Conservation (phyloP, 768 basidiomycete genomes). For the Baorangia bicolor region DNA sequence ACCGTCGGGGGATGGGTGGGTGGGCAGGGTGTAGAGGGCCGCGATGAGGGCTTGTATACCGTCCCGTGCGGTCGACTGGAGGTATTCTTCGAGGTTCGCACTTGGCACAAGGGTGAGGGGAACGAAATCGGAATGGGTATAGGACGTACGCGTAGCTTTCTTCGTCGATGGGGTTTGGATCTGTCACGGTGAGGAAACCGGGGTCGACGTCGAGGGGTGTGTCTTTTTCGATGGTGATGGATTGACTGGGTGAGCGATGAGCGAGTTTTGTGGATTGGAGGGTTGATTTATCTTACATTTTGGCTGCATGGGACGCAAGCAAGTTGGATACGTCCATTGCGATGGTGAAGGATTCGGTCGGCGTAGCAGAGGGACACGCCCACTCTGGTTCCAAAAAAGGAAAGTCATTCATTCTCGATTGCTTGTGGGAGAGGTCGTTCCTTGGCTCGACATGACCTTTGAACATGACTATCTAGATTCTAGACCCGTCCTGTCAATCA, state of each 20-base stretch:
- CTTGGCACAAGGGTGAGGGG: slow-evolving; percentile 36
- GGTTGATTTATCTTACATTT: too few relatives aligned
- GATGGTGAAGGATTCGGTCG: background rate
- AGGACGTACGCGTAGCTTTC: slow-evolving; percentile 76
- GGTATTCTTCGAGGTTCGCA: slow-evolving; percentile 75
- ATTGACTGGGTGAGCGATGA: slow-evolving; percentile 49
- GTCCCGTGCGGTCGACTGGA: slow-evolving; percentile 75
- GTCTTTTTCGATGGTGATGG: slow-evolving; percentile 72
- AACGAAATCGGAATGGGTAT: background rate
- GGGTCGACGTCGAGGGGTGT: slow-evolving; percentile 78
- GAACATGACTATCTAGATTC: background rate
- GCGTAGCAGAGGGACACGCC: background rate
- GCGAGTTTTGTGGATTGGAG: background rate
- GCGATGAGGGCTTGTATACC: slow-evolving; percentile 80
- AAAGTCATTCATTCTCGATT: too few relatives aligned
- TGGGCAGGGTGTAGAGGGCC: slow-evolving; percentile 81
- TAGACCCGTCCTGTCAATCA: background rate
- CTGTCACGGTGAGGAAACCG: slow-evolving; percentile 82
- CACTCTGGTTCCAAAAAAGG: slow-evolving; percentile 2
- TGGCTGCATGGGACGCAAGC: slow-evolving; percentile 68
- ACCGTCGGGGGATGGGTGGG: slow-evolving; percentile 72
- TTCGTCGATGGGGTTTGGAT: slow-evolving; percentile 82
- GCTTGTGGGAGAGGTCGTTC: too few relatives aligned
- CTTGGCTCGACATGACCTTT: background rate
- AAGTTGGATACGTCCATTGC: slow-evolving; percentile 38